These are phyloP conservation scores for Penicillium sp. DNA, from an alignment of 2,329 filamentous ascomycete species.

Conservation along the genomic window DNA sequence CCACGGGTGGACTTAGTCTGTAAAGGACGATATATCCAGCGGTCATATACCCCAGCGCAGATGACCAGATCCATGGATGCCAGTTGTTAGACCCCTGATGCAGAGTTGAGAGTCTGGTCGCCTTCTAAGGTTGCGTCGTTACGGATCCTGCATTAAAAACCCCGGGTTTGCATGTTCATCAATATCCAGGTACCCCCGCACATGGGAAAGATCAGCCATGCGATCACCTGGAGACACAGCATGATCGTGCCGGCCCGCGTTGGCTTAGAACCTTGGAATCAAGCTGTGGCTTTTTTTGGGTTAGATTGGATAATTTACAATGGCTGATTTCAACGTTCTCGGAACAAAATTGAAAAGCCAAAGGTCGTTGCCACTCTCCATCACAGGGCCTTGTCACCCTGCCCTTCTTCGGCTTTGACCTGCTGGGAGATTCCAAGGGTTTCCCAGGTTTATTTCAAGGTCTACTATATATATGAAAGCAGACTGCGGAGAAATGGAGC, in stretches of 20 bases:
- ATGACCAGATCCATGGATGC: neutral
- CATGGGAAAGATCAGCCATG: slow-evolving; percentile 10
- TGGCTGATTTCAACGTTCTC: slow-evolving; percentile 10
- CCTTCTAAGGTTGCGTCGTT: neutral
- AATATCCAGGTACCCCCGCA: slow-evolving; percentile 1
- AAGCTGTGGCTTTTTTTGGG: neutral
- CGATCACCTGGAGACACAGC: slow-evolving; percentile 22
- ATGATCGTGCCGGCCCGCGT: slow-evolving; percentile 19
- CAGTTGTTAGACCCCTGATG: neutral
- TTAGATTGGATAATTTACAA: neutral
- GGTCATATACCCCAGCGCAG: neutral
- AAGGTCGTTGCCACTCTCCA: slow-evolving; percentile 14
- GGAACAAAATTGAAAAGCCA: neutral
- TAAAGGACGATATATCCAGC: neutral
- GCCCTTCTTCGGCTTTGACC: slow-evolving; percentile 4
- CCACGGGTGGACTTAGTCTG: neutral
- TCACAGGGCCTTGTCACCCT: slow-evolving; percentile 27
- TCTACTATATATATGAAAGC: slow-evolving; percentile 14
- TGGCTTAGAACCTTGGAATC: neutral
- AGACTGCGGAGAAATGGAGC: neutral
- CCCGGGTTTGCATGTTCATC: neutral
- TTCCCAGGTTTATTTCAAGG: neutral
- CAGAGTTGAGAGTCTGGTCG: neutral
- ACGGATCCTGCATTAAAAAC: neutral
- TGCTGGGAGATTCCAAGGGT: neutral